Evolutionary conservation across 2,329 filamentous ascomycete species (phyloP).

Genomic region (Phoma sp.): DNA sequence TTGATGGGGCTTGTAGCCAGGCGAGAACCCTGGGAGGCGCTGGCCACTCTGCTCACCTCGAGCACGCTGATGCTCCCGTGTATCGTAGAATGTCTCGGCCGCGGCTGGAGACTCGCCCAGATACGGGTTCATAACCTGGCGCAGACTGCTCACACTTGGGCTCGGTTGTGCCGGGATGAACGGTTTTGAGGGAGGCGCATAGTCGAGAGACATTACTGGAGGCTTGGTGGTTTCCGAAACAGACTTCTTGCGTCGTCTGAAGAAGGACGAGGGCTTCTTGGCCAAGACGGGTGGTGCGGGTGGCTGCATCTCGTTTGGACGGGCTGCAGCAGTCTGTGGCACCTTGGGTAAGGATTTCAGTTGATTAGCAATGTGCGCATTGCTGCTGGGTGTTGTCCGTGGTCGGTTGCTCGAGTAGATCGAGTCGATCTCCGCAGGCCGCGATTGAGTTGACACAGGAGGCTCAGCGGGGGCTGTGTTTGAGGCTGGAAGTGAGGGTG

Average conservation of each 20-base stretch:
- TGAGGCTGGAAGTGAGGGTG: constrained; percentile 11
- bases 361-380: constrained; percentile 55
- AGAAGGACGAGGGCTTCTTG: constrained; percentile 95
- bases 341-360: constrained; percentile 51
- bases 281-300: constrained; percentile 59
- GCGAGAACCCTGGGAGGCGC: constrained; percentile 69
- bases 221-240: constrained; percentile 70
- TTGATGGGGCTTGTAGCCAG: constrained; percentile 74
- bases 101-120: constrained; percentile 52
- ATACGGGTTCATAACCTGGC: constrained; percentile 87
- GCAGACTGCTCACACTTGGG: constrained; percentile 75
- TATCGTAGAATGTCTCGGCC: constrained; percentile 34
- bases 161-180: constrained; percentile 47
- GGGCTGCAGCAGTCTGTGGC: constrained; percentile 35
- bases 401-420: constrained; percentile 43
- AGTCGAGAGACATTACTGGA: constrained; percentile 59
- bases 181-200: constrained; percentile 41
- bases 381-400: constrained; percentile 49
- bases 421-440: constrained; percentile 36
- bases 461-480: constrained; percentile 25
- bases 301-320: constrained; percentile 31
- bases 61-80: constrained; percentile 33
- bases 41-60: constrained; percentile 42
- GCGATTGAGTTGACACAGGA: constrained; percentile 25
- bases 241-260: constrained; percentile 91